These are phyloP conservation scores for Tardiomyces depauwii DNA, from an alignment of 1,139 yeast genomes.

Conservation along the genomic window DNA sequence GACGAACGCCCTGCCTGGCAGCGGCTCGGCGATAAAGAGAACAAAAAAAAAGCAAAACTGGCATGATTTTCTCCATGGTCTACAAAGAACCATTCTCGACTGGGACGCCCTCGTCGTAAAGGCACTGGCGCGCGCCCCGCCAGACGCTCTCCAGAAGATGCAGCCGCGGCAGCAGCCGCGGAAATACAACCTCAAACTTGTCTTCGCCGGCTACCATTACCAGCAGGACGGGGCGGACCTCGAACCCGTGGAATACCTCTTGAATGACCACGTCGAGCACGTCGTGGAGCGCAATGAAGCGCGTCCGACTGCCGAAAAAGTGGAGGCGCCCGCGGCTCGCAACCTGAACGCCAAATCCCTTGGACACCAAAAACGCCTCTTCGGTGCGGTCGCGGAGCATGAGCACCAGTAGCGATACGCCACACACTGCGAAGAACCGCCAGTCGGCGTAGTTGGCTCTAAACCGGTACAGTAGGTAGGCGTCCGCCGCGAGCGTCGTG, in stretches of 20 bases:
- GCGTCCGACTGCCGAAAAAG: conserved; percentile 9
- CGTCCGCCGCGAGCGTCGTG: not conserved
- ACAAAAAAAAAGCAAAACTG: no score
- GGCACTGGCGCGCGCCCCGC: conserved; percentile 1
- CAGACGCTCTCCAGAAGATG: conserved; percentile 7
- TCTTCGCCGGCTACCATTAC: conserved; percentile 32
- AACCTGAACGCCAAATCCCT: conserved; percentile 23
- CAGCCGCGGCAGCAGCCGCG: conserved; percentile 34
- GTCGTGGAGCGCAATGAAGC: conserved; percentile 37
- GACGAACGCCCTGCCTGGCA: no score
- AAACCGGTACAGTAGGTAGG: no score
- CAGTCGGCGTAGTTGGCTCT: no score
- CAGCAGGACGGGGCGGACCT: conserved; percentile 43
- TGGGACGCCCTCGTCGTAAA: not conserved
- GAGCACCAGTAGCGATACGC: conserved; percentile 1
- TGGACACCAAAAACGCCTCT: conserved; percentile 18
- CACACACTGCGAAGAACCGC: not conserved
- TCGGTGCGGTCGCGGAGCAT: conserved; percentile 7
- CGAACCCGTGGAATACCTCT: conserved; percentile 47
- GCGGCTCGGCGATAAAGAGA: no score
- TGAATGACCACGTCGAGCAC: conserved; percentile 48
- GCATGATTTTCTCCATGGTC: no score
- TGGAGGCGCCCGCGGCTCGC: conserved; percentile 13
- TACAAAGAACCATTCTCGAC: no score
- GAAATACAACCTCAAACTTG: conserved; percentile 36